A percentile compares a stretch with the other conserved stretches of the same genome.
Conservation (phyloP, 495 filamentous ascomycete species). For the Chaetomium fimeti region DNA sequence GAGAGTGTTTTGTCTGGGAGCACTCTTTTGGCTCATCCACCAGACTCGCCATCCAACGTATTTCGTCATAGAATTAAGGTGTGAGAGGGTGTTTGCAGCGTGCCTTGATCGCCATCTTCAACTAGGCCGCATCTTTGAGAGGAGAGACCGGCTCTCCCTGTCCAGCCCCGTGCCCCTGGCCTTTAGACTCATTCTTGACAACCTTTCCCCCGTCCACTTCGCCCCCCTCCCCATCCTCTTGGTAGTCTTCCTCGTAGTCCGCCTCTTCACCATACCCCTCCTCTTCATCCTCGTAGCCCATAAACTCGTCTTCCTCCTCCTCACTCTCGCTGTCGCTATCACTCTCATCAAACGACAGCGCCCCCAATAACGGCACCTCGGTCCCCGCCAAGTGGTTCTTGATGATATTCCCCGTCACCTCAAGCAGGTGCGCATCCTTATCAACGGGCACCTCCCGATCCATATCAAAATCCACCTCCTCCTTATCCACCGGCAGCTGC, state of each 20-base stretch:
- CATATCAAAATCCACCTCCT: conserved; percentile 36
- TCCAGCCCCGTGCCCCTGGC: background rate
- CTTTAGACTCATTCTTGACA: background rate
- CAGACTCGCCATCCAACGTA: background rate
- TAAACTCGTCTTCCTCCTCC: conserved; percentile 22
- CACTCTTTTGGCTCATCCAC: background rate
- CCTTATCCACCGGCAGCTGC: conserved; percentile 12
- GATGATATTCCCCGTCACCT: conserved; percentile 38
- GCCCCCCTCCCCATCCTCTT: background rate
- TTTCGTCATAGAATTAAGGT: conserved; percentile 28
- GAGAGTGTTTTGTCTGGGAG: background rate
- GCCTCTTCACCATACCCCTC: conserved; percentile 22
- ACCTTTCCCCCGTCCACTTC: background rate
- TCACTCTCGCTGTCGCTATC: conserved; percentile 35
- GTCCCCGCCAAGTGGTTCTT: conserved; percentile 37
- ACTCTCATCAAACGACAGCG: conserved; percentile 37
- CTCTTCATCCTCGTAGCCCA: conserved; percentile 21
- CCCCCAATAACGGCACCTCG: conserved; percentile 38
- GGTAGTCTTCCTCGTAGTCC: background rate
- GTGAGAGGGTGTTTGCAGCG: conserved; percentile 21
- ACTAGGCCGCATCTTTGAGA: conserved; percentile 31
- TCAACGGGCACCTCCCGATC: conserved; percentile 31
- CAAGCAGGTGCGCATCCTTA: conserved; percentile 35
- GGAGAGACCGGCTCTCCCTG: conserved; percentile 9
- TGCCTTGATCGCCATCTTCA: conserved; percentile 26